Evolutionary conservation across 257 asterid genomes (phyloP), one percentile per base, ranked within the genome.

Genomic region (Solanum neorickii): DNA sequence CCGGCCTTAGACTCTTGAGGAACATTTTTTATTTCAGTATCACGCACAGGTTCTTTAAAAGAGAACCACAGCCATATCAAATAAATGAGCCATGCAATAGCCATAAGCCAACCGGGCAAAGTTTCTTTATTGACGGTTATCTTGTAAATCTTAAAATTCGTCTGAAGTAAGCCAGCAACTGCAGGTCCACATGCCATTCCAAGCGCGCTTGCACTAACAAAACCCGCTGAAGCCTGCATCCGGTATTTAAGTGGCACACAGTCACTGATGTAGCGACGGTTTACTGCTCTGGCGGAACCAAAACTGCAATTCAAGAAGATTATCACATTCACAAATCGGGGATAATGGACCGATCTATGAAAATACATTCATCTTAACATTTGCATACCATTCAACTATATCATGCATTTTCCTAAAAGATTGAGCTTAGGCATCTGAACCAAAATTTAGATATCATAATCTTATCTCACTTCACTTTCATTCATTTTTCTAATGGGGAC

Each of bases 121-220:
- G 99, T 97, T 75, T 89, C 88, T 91, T 94, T 94, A 91, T 96
- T 94, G 88, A 97, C 93, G 9, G 99, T 95, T 88, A 97, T 33
- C 83, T 89, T 90, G 91, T 88, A 91, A 74, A 96, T 66, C 88
- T 92, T 96, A 89, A 96, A 97, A 11, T 96, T 87, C 12, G 90
- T 93, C 88, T 97, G 99, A 72, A 97, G 98, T 76, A 97, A 84
- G 35, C 98, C 99, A 12, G 98, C 99, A 33, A 97, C 91, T 87
- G 98, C 99, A 27, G 99, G 99, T 27, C 99, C 99, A 92, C 98
- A 94, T 29, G 99, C 99, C 99, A 96, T 97, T 91, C 99, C 99
- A 87, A 96, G 94, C 35, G 99, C 99, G 89, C 99, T 96, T 41
- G 99, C 99, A 92, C 99, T 97, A 88, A 97, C 99, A 78, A 97